These are phyloP conservation scores for Trichoderma sp. DNA, from an alignment of 2,329 filamentous ascomycete genomes.

Conservation along the genomic window DNA sequence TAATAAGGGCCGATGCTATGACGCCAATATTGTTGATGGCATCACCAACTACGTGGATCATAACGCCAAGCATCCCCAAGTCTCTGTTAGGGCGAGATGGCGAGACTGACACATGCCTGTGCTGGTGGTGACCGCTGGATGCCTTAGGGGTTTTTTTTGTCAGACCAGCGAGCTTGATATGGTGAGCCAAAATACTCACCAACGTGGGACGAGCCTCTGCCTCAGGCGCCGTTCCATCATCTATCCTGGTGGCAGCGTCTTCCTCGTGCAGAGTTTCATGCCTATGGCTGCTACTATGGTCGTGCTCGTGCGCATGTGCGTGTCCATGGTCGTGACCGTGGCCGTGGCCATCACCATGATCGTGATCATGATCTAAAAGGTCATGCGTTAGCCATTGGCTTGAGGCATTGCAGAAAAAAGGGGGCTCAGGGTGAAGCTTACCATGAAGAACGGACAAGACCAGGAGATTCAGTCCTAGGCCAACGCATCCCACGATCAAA, in stretches of 20 bases:
- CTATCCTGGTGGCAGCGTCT: constrained; percentile 18
- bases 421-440: constrained; percentile 33
- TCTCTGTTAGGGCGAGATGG: constrained; percentile 50
- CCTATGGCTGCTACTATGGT: constrained; percentile 7
- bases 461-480: constrained; percentile 67
- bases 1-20: constrained; percentile 67
- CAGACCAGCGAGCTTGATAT: not conserved
- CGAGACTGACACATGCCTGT: constrained; percentile 46
- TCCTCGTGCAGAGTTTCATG: constrained; percentile 10
- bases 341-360: not conserved
- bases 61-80: constrained; percentile 69
- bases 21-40: constrained; percentile 77
- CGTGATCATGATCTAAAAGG: not conserved
- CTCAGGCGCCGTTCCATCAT: constrained; percentile 19
- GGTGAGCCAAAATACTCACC: constrained; percentile 22
- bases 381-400: not conserved
- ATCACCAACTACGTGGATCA: constrained; percentile 72
- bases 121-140: constrained; percentile 45
- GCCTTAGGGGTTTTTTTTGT: not conserved
- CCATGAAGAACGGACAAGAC: constrained; percentile 67
- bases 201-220: constrained; percentile 23
- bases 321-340: constrained; percentile 37
- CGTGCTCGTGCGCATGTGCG: constrained; percentile 32
- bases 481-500: constrained; percentile 68
- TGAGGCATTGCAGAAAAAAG: constrained; percentile 23